These are phyloP conservation scores for Aspergillus sp. DNA, from an alignment of 2,329 filamentous ascomycete genomes.

Conservation along the genomic window DNA sequence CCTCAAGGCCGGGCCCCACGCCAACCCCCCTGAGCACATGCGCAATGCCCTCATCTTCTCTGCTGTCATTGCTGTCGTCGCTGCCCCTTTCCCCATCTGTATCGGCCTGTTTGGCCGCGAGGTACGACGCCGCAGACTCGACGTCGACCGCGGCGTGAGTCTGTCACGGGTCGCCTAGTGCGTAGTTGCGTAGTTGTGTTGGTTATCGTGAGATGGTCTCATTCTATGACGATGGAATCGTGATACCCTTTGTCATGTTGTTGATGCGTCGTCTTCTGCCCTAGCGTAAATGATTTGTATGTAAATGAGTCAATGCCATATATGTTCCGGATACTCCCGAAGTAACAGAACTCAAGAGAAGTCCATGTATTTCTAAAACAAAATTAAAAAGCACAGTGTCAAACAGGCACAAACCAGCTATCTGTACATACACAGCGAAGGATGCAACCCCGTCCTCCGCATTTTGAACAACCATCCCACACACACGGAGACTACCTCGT, in stretches of 20 bases:
- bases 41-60: slow-evolving; percentile 72
- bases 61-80: slow-evolving; percentile 64
- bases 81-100: slow-evolving; percentile 65
- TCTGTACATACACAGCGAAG: slow-evolving; percentile 40
- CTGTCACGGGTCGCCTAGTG: too few relatives aligned
- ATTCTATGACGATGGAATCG: background rate
- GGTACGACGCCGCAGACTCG: slow-evolving; percentile 38
- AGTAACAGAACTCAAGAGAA: slow-evolving; percentile 21
- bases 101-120: slow-evolving; percentile 66
- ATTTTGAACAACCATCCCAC: slow-evolving; percentile 5
- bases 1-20: slow-evolving; percentile 53
- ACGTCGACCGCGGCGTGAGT: slow-evolving; percentile 34
- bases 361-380: slow-evolving; percentile 30
- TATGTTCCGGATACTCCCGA: background rate
- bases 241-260: background rate
- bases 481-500: slow-evolving; percentile 11
- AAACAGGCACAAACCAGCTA: slow-evolving; percentile 39
- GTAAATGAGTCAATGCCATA: background rate
- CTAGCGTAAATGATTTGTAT: background rate
- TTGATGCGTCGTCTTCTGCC: background rate
- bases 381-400: slow-evolving; percentile 33
- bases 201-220: background rate
- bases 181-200: background rate
- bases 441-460: slow-evolving; percentile 19
- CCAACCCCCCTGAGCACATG: slow-evolving; percentile 68